These are phyloP conservation scores for Hondaea fermentalgiana DNA, from an alignment of 108 stramenopile species.

Conservation along the genomic window DNA sequence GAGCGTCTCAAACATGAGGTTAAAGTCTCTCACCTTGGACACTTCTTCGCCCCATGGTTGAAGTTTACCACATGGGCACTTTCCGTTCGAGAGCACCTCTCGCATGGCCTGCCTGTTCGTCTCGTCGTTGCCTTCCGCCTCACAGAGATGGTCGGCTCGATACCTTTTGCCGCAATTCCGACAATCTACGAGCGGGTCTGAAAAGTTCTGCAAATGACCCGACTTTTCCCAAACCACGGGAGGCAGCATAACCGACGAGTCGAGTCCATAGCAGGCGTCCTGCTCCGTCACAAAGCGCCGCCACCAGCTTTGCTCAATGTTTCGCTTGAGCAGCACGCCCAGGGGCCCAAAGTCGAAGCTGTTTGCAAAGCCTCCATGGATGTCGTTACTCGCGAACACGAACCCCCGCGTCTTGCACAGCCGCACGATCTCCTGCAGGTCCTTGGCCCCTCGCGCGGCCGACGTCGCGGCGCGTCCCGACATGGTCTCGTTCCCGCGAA, in stretches of 20 bases:
- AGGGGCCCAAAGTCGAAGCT: slow-evolving; percentile 97
- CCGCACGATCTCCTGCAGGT: slow-evolving; percentile 48
- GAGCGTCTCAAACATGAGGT: slow-evolving; percentile 91
- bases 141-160: slow-evolving; percentile 88
- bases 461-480: neutral
- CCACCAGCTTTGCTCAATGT: slow-evolving; percentile 89
- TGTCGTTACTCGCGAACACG: slow-evolving; percentile 86
- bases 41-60: neutral
- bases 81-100: neutral
- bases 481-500: too few species aligned
- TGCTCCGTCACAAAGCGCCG: slow-evolving; percentile 69
- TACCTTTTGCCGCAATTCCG: slow-evolving; percentile 79
- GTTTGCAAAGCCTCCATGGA: slow-evolving; percentile 90
- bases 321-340: slow-evolving; percentile 72
- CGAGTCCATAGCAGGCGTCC: slow-evolving; percentile 85
- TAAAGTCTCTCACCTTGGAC: slow-evolving; percentile 66
- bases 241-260: slow-evolving; percentile 81
- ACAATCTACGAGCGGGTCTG: slow-evolving; percentile 96
- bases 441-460: neutral
- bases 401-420: slow-evolving; percentile 91
- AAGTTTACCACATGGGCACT: neutral
- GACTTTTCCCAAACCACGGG: slow-evolving; percentile 87
- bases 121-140: neutral
- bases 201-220: slow-evolving; percentile 91
- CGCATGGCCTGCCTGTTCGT: slow-evolving; percentile 29